Evolutionary conservation across 148 eudicot species (phyloP), one percentile per base, ranked within the genome.

Genomic region (Rhododendron kiyosumense): DNA sequence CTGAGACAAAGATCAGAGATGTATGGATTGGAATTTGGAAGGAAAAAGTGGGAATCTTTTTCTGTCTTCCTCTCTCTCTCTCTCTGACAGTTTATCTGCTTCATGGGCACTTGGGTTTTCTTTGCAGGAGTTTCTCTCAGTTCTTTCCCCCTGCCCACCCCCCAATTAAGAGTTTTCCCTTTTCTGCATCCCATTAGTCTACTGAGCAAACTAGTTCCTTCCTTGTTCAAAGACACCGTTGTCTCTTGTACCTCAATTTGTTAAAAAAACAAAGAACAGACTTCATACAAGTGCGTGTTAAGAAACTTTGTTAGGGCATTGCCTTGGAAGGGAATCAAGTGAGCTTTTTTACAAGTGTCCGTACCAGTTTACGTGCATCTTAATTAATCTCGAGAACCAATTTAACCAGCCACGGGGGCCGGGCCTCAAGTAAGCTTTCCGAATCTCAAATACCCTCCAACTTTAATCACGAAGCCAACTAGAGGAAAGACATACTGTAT

Each of bases 31-130:
- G 86, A 71, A 69, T 69, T 69, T 28, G 75, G 15, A 26, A 67
- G 74, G 75, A 3, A 28, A 69, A 69, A 28, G 28, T 26, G 34
- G 69, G 71, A 24, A 63, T 63, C 67, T n/a, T n/a, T 65, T 38
- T 41, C 0, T 28, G 17, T 61, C 32, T 65, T n/a, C 86, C 34
- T 84, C 34, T 79, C 77, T 84, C 84, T 85, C 81, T 76, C 78
- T 59, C 59, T 79, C 86, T 83, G 81, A 84, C 86, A 81, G 61
- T 84, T 79, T 84, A 87, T 87, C 84, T 79, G 89, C 57, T 84
- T 69, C 76, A 87, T 87, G 89, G 84, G 84, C 81, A 87, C 81
- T 84, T 81, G 84, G 77, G 54, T 32, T 87, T 78, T 61, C 76
- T 79, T 49, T 30, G 13, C 7, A 69, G 74, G 6, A 1, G 32